These are phyloP conservation scores for Stevia rebaudiana DNA, from an alignment of 140 eudicot genomes.

Conservation along the genomic window DNA sequence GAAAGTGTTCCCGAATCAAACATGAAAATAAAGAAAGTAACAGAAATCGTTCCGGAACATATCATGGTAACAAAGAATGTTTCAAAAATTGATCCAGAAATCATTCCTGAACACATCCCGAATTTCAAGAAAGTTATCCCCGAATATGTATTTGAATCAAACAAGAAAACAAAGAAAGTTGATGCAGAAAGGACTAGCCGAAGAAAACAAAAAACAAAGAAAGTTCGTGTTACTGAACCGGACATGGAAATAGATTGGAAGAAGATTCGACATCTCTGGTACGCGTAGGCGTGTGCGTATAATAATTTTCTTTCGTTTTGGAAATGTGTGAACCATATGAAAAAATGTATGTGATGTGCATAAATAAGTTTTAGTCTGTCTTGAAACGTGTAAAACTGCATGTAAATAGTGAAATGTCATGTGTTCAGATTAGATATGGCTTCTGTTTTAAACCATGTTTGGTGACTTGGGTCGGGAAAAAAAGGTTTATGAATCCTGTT, in stretches of 20 bases:
- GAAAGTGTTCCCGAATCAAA: slow-evolving; percentile 2
- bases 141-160: neutral
- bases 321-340: too few relatives aligned
- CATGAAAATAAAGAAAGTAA: neutral
- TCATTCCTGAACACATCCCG: neutral
- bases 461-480: too few relatives aligned
- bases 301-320: too few relatives aligned
- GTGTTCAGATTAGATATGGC: too few relatives aligned
- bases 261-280: slow-evolving; percentile 43
- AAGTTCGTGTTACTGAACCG: neutral
- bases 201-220: neutral
- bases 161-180: neutral
- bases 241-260: slow-evolving; percentile 31
- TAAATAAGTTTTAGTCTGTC: too few relatives aligned
- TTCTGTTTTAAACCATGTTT: too few relatives aligned
- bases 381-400: neutral
- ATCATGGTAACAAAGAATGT: neutral
- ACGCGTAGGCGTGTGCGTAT: neutral
- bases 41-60: neutral
- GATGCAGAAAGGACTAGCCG: neutral
- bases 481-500: too few relatives aligned
- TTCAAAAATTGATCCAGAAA: neutral
- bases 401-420: too few relatives aligned
- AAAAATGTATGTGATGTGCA: too few relatives aligned
- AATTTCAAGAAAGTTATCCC: slow-evolving; percentile 3